Evolutionary conservation across 2,329 filamentous ascomycete genomes (phyloP).

Genomic region (Fusarium hostae): DNA sequence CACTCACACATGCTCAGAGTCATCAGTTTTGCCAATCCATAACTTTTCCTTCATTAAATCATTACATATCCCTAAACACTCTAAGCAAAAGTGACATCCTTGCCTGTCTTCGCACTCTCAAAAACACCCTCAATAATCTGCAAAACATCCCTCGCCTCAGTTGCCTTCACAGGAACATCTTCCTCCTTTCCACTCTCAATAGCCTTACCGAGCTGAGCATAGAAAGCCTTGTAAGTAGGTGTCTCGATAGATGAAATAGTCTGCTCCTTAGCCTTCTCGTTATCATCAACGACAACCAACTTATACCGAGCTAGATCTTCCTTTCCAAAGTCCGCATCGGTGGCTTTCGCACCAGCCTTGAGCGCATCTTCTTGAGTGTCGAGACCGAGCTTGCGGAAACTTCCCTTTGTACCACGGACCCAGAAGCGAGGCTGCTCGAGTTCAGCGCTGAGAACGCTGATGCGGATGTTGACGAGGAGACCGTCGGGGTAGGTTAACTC

Average conservation of each 20-base stretch:
- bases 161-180: conserved; percentile 63
- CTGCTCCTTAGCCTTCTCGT: conserved; percentile 62
- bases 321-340: conserved; percentile 71
- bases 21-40: background rate
- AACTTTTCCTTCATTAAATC: conserved; percentile 25
- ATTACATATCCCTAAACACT: background rate
- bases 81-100: conserved; percentile 54
- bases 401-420: conserved; percentile 79
- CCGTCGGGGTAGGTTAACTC: conserved; percentile 73
- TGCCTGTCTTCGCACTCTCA: conserved; percentile 61
- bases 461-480: conserved; percentile 75
- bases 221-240: conserved; percentile 75
- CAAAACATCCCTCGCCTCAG: conserved; percentile 65
- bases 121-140: conserved; percentile 62
- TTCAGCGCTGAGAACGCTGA: conserved; percentile 75
- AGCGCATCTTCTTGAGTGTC: conserved; percentile 83
- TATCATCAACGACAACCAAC: conserved; percentile 65
- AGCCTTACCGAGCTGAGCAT: conserved; percentile 63
- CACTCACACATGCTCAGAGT: background rate
- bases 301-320: conserved; percentile 70
- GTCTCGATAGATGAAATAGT: conserved; percentile 69
- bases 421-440: conserved; percentile 78
- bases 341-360: conserved; percentile 69
- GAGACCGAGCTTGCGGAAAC: conserved; percentile 76
- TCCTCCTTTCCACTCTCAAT: conserved; percentile 60